A percentile compares a stretch with the other conserved stretches of the same genome.
phyloP scores from a whole-genome alignment of 331 rosid genomes.

The Erythrophleum ivorense region DNA sequence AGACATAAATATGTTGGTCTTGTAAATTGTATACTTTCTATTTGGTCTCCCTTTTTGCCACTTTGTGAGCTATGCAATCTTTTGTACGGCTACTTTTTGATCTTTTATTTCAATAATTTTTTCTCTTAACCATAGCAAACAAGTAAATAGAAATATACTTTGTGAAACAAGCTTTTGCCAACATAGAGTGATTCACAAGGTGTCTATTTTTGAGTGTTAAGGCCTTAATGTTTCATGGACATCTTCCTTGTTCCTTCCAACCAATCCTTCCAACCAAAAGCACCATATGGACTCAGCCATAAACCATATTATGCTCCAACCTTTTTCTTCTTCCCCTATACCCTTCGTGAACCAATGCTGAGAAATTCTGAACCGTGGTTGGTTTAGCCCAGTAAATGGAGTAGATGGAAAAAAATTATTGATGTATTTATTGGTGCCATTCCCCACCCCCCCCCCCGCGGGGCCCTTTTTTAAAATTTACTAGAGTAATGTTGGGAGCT shows the following conservation, averaged over 20 bases:
- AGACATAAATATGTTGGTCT: neutral
- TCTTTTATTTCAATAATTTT: neutral
- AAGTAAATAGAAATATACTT: slow-evolving; percentile 1
- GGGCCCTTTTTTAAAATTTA: neutral
- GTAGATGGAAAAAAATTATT: slow-evolving; percentile 20
- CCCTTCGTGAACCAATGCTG: neutral
- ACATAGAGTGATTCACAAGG: neutral
- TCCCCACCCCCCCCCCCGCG: neutral
- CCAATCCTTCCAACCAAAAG: slow-evolving; percentile 13
- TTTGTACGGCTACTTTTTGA: neutral
- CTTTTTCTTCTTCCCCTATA: slow-evolving; percentile 1
- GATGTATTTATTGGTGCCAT: neutral
- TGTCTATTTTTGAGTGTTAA: slow-evolving; percentile 5
- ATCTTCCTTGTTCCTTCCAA: slow-evolving; percentile 26
- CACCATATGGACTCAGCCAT: neutral
- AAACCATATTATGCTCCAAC: neutral
- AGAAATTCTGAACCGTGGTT: slow-evolving; percentile 7
- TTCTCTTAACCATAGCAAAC: neutral
- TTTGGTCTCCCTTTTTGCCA: neutral
- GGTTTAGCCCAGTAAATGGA: neutral
- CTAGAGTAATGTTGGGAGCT: neutral
- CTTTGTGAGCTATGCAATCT: neutral
- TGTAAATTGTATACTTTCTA: neutral
- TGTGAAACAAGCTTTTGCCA: slow-evolving; percentile 9
- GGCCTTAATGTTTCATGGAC: slow-evolving; percentile 5